A percentile compares a stretch with the other conserved stretches of the same genome.
phyloP scores from a whole-genome alignment of 805 yeast genomes.

The Hanseniaspora singularis region DNA sequence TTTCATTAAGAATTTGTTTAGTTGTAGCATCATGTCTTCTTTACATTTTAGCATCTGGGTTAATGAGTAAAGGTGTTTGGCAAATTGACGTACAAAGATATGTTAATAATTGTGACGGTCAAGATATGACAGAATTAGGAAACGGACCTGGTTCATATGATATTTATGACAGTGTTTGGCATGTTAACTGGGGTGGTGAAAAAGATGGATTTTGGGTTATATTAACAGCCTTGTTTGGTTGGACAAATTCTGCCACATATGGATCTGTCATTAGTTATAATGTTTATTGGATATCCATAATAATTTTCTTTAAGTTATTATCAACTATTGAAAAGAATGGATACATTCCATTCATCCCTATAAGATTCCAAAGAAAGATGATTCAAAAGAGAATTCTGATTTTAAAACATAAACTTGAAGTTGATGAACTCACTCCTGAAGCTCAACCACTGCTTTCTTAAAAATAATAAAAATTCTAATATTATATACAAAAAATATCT shows the following conservation, averaged over 20 bases:
- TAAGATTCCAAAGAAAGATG: slow-evolving; percentile 45
- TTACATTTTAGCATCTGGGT: slow-evolving; percentile 76
- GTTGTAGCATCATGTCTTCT: slow-evolving; percentile 67
- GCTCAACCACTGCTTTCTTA: slow-evolving; percentile 5
- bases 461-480: not conserved
- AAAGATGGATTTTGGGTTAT: slow-evolving; percentile 92
- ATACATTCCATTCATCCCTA: slow-evolving; percentile 48
- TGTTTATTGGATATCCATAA: slow-evolving; percentile 50
- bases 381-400: slow-evolving; percentile 32
- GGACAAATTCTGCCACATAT: slow-evolving; percentile 90
- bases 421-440: not conserved
- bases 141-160: slow-evolving; percentile 91
- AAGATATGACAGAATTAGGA: slow-evolving; percentile 78
- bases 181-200: slow-evolving; percentile 85
- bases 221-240: slow-evolving; percentile 75
- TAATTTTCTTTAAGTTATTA: slow-evolving; percentile 36
- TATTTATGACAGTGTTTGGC: slow-evolving; percentile 72
- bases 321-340: slow-evolving; percentile 47
- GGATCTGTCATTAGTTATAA: slow-evolving; percentile 70
- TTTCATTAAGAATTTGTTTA: slow-evolving; percentile 63
- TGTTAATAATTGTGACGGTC: slow-evolving; percentile 63
- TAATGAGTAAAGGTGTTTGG: slow-evolving; percentile 83
- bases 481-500: not conserved
- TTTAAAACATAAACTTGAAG: slow-evolving; percentile 17
- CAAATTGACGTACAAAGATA: slow-evolving; percentile 69